Percentiles rank a stretch among this genome's conserved stretches.
These are phyloP conservation scores for Staphylotrichum tortipilum DNA, from an alignment of 495 filamentous ascomycete genomes.

Conservation along the genomic window DNA sequence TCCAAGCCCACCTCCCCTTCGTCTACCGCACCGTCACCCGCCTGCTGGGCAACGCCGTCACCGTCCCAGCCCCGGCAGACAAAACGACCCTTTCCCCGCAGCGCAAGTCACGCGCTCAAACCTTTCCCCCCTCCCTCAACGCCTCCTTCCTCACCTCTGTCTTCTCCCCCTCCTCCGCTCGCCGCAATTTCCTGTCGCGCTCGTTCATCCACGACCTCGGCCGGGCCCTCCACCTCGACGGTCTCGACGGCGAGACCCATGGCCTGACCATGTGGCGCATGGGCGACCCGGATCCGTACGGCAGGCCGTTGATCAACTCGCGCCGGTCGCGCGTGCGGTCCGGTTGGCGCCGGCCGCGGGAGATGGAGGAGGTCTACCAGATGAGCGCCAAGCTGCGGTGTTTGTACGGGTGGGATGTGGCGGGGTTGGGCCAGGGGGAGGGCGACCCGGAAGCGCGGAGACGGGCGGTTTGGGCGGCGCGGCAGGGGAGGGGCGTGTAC, in stretches of 20 bases:
- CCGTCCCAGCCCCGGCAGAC: constrained; percentile 15
- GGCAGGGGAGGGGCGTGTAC: constrained; percentile 17
- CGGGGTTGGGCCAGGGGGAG: constrained; percentile 8
- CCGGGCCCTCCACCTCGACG: not conserved
- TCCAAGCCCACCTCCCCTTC: constrained; percentile 19
- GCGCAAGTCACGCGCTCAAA: constrained; percentile 12
- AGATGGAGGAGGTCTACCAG: constrained; percentile 32
- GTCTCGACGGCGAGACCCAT: not conserved
- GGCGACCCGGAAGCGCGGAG: no score
- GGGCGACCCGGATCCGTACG: not conserved
- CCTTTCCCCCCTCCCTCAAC: constrained; percentile 36
- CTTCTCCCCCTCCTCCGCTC: constrained; percentile 29
- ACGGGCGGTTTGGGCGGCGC: not conserved
- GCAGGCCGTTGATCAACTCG: no score
- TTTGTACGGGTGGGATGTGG: constrained; percentile 41
- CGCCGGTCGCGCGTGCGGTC: not conserved
- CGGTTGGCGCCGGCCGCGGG: not conserved
- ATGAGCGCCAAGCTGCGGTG: constrained; percentile 55
- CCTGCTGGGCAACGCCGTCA: constrained; percentile 28
- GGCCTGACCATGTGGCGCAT: not conserved
- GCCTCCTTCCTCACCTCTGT: constrained; percentile 37
- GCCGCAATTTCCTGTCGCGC: constrained; percentile 38
- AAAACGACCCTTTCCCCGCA: not conserved
- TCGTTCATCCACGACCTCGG: constrained; percentile 48
- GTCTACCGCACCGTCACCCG: constrained; percentile 29